Percentiles rank a stretch among this genome's conserved stretches.
Conservation (phyloP, 768 basidiomycete genomes). For the Boletus coccyginus region DNA sequence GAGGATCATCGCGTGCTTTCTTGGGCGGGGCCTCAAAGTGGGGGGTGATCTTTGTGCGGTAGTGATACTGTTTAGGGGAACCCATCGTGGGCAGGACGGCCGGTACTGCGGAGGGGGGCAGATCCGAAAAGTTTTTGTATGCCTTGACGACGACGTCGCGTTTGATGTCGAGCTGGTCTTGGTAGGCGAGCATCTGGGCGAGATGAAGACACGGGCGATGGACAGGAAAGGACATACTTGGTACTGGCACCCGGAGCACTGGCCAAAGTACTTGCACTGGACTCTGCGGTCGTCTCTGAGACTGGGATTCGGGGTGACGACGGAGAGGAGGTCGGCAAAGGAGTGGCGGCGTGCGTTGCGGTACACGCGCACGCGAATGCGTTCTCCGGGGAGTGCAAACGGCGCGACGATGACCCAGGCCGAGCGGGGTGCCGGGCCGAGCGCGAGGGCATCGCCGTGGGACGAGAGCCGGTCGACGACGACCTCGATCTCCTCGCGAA, state of each 20-base stretch:
- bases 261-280: conserved; percentile 83
- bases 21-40: conserved; percentile 84
- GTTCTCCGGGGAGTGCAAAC: conserved; percentile 82
- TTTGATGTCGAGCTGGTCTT: conserved; percentile 86
- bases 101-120: conserved; percentile 59
- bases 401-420: conserved; percentile 86
- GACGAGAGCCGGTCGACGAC: conserved; percentile 63
- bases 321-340: conserved; percentile 67
- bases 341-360: conserved; percentile 70
- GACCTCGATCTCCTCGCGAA: conserved; percentile 63
- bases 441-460: conserved; percentile 61
- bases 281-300: conserved; percentile 65
- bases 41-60: conserved; percentile 96
- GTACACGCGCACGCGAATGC: conserved; percentile 68
- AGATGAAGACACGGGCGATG: neutral
- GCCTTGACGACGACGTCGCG: conserved; percentile 83
- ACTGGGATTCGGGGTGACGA: conserved; percentile 59
- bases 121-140: conserved; percentile 68
- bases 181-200: conserved; percentile 81
- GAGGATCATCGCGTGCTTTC: conserved; percentile 20
- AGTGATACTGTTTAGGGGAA: conserved; percentile 88
- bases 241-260: conserved; percentile 92
- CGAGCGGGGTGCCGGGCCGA: conserved; percentile 43
- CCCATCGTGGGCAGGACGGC: conserved; percentile 68
- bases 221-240: conserved; percentile 49